These are phyloP conservation scores for Parastagonospora avenae DNA, from an alignment of 2,329 filamentous ascomycete species.

Conservation along the genomic window DNA sequence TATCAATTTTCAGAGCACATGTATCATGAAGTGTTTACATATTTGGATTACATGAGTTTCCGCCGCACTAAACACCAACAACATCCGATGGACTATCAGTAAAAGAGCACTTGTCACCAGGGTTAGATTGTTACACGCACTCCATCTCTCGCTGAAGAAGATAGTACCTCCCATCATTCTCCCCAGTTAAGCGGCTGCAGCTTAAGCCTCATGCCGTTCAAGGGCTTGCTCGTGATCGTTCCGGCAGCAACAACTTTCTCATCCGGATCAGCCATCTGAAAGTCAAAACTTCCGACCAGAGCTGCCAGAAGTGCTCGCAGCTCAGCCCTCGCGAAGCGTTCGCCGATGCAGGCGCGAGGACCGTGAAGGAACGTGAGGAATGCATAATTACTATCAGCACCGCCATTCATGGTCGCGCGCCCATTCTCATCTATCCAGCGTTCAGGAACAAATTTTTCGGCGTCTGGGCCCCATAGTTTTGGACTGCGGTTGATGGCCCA, in stretches of 20 bases:
- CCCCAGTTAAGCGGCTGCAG: constrained; percentile 32
- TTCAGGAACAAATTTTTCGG: constrained; percentile 51
- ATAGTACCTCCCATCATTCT: not conserved
- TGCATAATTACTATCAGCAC: constrained; percentile 46
- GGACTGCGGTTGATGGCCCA: constrained; percentile 52
- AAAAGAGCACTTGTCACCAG: no score
- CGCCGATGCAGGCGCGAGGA: constrained; percentile 47
- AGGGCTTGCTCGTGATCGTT: constrained; percentile 46
- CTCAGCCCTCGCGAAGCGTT: constrained; percentile 46
- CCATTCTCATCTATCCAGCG: constrained; percentile 52
- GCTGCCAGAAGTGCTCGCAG: constrained; percentile 43
- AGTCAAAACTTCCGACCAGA: constrained; percentile 42
- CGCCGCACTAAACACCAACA: no score
- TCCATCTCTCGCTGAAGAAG: no score
- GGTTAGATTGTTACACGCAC: no score
- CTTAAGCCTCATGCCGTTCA: constrained; percentile 45
- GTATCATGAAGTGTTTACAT: no score
- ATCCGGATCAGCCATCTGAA: constrained; percentile 38
- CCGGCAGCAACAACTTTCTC: constrained; percentile 39
- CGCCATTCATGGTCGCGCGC: constrained; percentile 48
- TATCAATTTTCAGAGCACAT: no score
- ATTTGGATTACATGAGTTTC: no score
- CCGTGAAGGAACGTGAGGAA: constrained; percentile 53
- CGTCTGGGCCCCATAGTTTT: constrained; percentile 49
- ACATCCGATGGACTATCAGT: no score